phyloP scores from a whole-genome alignment of 2,329 filamentous ascomycete species.

The Diaporthe destruens region DNA sequence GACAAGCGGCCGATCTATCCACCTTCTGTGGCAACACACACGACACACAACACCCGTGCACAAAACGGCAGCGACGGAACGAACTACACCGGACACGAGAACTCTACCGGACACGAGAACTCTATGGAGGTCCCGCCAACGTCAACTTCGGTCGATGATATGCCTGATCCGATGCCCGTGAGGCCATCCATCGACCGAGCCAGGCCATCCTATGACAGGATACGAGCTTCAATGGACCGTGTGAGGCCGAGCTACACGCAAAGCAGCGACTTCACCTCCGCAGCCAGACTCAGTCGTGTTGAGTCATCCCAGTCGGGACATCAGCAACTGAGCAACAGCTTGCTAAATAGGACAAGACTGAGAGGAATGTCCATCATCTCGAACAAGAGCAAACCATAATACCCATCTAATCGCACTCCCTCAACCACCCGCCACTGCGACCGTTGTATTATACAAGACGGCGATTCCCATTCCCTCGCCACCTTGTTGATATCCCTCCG shows the following conservation, averaged over 20 bases:
- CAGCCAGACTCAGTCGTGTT: conserved; percentile 84
- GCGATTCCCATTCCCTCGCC: conserved; percentile 26
- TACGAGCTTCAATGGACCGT: conserved; percentile 88
- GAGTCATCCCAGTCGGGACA: conserved; percentile 75
- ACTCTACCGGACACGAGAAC: conserved; percentile 71
- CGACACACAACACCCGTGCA: conserved; percentile 84
- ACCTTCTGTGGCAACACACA: conserved; percentile 88
- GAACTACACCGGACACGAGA: conserved; percentile 80
- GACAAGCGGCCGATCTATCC: conserved; percentile 94
- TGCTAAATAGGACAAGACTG: conserved; percentile 45
- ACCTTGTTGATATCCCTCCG: conserved; percentile 38
- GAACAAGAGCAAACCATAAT: conserved; percentile 45
- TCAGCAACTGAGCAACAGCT: conserved; percentile 33
- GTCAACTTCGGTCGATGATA: conserved; percentile 40
- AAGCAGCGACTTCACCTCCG: conserved; percentile 91
- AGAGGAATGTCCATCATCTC: conserved; percentile 49
- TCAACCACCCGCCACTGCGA: conserved; percentile 9
- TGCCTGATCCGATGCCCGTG: conserved; percentile 47
- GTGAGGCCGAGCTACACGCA: conserved; percentile 87
- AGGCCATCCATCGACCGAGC: conserved; percentile 75
- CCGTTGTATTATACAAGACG: conserved; percentile 39
- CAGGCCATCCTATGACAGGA: conserved; percentile 88
- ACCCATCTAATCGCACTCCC: conserved; percentile 23
- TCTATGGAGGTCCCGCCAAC: conserved; percentile 65
- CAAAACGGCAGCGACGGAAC: conserved; percentile 96